Percentiles rank a stretch among this genome's conserved stretches.
Conservation (phyloP, 768 basidiomycete genomes). For the Lactifluus hygrophoroides region DNA sequence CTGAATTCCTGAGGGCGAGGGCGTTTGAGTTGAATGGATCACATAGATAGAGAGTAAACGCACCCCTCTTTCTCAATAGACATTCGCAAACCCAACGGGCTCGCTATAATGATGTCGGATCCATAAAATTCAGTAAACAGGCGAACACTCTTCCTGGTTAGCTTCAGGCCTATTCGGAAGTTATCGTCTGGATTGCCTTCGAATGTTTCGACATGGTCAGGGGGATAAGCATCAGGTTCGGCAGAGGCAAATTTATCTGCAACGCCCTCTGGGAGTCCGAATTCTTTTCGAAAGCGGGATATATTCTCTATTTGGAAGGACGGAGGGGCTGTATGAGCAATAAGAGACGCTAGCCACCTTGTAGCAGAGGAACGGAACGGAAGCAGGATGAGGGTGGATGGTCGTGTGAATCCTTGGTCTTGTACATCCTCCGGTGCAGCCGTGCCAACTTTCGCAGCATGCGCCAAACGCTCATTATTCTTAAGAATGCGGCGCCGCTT, state of each 20-base stretch:
- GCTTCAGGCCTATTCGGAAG: constrained; percentile 85
- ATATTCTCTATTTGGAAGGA: constrained; percentile 84
- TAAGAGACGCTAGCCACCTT: constrained; percentile 74
- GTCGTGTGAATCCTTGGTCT: constrained; percentile 97
- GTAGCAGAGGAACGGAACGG: constrained; percentile 89
- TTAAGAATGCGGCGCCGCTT: constrained; percentile 85
- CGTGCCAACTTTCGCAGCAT: constrained; percentile 48
- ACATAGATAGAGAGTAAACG: constrained; percentile 24
- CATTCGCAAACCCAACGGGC: constrained; percentile 85
- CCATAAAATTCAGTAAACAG: constrained; percentile 87
- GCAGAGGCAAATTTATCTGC: constrained; percentile 73
- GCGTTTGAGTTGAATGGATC: not conserved
- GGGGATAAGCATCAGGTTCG: constrained; percentile 68
- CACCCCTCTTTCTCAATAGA: constrained; percentile 93
- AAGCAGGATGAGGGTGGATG: constrained; percentile 83
- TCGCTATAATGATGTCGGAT: constrained; percentile 87
- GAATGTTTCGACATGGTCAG: constrained; percentile 89
- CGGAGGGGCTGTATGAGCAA: constrained; percentile 62
- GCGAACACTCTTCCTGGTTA: constrained; percentile 88
- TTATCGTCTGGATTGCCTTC: constrained; percentile 96
- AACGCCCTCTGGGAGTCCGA: constrained; percentile 68
- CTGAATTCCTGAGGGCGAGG: constrained; percentile 53
- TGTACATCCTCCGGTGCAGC: constrained; percentile 67
- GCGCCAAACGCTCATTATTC: constrained; percentile 87
- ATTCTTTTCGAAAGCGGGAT: constrained; percentile 73